Evolutionary conservation across 1,284 basidiomycete genomes (phyloP), one percentile per base, ranked within the genome.

Genomic region (Tranzscheliella williamsii): DNA sequence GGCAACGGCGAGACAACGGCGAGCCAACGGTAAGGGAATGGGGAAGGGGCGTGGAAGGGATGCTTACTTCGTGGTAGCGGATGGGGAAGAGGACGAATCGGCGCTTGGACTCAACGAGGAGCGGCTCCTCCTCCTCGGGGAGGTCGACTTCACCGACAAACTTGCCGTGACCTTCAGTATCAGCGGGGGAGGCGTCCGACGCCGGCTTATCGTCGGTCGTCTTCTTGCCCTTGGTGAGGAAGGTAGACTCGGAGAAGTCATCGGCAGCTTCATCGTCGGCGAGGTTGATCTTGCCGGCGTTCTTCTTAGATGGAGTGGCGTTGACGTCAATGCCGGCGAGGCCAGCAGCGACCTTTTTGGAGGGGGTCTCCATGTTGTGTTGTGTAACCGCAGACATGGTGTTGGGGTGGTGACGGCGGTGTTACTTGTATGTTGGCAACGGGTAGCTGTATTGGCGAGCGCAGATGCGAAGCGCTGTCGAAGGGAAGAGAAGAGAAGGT

Each of bases 1-100:
- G n/a, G n/a, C n/a, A n/a, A n/a, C n/a, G n/a, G n/a, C n/a, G n/a
- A n/a, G n/a, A n/a, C n/a, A n/a, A n/a, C n/a, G n/a, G n/a, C n/a
- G n/a, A 38, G 18, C 13, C 22, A 40, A 36, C n/a, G 24, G 38
- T 39, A 21, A 22, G 24, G 24, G 22, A 33, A 36, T 38, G 13
- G 23, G 29, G 13, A 21, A 40, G 13, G 17, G 11, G 9, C 27
- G n/a, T 9, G n/a, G 27, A 34, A 20, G 13, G 18, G 17, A 9
- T n/a, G 60, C 72, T 48, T 50, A 73, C 72, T 67, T 77, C 75
- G 57, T 77, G 68, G 68, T 64, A 77, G 34, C 73, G 73, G 52
- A 77, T 77, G 45, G 75, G 75, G 71, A 77, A 77, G 33, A 77
- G 70, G 23, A 77, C 75, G 52, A 77, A 77, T 30, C 75, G 73